A percentile compares a stretch with the other conserved stretches of the same genome.
Evolutionary conservation across 352 stramenopile species (phyloP).

Genomic region (Phytophthora sansomeana): DNA sequence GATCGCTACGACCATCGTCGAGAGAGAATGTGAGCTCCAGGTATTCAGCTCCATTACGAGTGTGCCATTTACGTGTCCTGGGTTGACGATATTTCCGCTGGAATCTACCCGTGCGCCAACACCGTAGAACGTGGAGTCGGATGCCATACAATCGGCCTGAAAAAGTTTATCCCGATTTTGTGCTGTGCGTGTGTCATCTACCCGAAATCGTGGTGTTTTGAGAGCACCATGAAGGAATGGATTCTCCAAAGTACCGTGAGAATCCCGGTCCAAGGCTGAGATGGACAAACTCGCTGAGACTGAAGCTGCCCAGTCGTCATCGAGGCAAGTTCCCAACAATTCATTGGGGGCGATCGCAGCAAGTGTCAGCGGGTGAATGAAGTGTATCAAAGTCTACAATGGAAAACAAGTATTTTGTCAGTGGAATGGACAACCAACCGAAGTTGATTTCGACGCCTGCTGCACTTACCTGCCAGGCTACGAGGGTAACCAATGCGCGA

Average conservation of each 20-base stretch:
- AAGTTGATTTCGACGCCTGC: not conserved
- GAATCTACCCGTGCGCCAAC: constrained; percentile 42
- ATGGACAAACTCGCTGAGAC: constrained; percentile 38
- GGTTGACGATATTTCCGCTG: constrained; percentile 31
- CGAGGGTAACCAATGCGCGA: constrained; percentile 3
- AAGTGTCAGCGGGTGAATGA: not conserved
- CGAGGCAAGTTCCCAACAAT: constrained; percentile 50
- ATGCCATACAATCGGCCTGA: constrained; percentile 35
- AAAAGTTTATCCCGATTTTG: constrained; percentile 34
- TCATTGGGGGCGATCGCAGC: constrained; percentile 46
- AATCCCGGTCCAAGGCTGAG: constrained; percentile 33
- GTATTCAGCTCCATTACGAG: constrained; percentile 56
- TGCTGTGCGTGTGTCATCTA: constrained; percentile 42
- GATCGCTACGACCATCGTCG: constrained; percentile 54
- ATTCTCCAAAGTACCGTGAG: constrained; percentile 27
- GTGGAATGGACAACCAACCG: not conserved
- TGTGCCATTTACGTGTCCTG: constrained; percentile 44
- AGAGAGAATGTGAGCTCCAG: constrained; percentile 50
- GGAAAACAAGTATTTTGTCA: not conserved
- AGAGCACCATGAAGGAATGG: constrained; percentile 49
- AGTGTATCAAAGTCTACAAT: constrained; percentile 5
- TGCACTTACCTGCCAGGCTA: constrained; percentile 23
- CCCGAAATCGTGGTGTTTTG: constrained; percentile 39
- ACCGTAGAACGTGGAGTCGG: constrained; percentile 41
- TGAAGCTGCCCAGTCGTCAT: constrained; percentile 41